Conservation (phyloP, 148 eudicot species). For the Polygonum aviculare region DNA sequence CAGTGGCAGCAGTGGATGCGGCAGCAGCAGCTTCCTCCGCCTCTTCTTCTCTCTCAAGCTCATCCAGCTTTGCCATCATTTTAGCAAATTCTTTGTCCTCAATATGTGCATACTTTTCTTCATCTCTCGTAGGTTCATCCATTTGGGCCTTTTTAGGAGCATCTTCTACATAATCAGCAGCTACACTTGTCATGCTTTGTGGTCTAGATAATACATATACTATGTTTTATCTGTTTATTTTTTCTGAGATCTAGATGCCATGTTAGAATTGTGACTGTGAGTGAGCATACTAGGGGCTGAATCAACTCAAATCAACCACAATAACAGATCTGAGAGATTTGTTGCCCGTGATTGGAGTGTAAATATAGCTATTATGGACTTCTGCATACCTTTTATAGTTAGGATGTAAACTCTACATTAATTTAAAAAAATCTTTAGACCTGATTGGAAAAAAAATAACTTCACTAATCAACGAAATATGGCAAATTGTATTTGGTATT, state of each 20-base stretch:
- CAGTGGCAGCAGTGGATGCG: not conserved
- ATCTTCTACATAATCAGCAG: slow-evolving; percentile 27
- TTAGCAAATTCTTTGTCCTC: slow-evolving; percentile 30
- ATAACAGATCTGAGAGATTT: not conserved
- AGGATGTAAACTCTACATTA: not conserved
- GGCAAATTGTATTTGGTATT: not conserved
- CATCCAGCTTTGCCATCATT: slow-evolving; percentile 47
- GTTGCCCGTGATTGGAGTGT: not conserved
- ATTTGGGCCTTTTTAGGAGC: not conserved
- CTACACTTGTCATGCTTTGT: slow-evolving; percentile 17
- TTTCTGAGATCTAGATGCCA: not conserved
- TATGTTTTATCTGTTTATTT: slow-evolving; percentile 15
- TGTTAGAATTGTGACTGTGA: not conserved
- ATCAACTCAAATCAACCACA: slow-evolving; percentile 7
- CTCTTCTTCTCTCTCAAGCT: slow-evolving; percentile 68
- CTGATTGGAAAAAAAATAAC: not conserved
- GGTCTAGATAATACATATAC: slow-evolving; percentile 19
- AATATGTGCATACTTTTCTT: not conserved
- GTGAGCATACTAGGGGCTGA: not conserved
- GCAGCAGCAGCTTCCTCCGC: slow-evolving; percentile 27
- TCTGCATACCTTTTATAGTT: not conserved
- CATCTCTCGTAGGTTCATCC: not conserved
- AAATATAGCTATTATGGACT: not conserved
- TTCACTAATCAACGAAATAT: not conserved
- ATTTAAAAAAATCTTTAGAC: not conserved